Base-by-base conservation (phyloP, 1,139 yeast species). In the Magnusiomyces fungicola region DNA sequence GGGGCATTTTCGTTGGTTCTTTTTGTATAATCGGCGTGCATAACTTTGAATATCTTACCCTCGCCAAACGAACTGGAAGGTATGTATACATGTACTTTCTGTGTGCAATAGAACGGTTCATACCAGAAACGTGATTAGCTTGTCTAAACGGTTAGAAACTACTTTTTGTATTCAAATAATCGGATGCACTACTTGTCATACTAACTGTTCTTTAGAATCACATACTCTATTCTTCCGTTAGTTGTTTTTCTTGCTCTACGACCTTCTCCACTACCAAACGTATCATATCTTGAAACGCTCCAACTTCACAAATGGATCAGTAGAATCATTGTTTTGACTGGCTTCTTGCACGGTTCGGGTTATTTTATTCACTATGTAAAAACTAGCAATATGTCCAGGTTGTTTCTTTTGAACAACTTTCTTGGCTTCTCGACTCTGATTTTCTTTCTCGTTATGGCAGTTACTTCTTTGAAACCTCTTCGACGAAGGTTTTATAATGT, bases 221-320 rank as follows among this genome's bases (percentile, higher is more conserved):
- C 87, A 0, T 83, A 79, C 56, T 77, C 83, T 1, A 64, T 83
- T 51, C 67, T 85, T 23, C 94, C 95, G 0, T 67, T 87, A 32
- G 73, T 81, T 50, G 67, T 86, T 12, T 72, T 80, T 46, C 63
- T 88, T 16, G 77, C 81, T 0, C 59, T 84, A 32, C 69, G 86
- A 47, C 89, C 95, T 2, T 72, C 79, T 1, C 77, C 80, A 14
- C 61, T 79, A 46, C 77, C 80, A 1, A 64, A 72, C 19, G 76
- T 79, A 12, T 69, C 74, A 49, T 87, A 86, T 58, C 65, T 85
- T 51, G 71, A 76, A 39, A 64, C 80, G 14, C 59, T 87, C 5
- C 71, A 70, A 12, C 60, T 85, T 14, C 97, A 89, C 66, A 87
- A 86, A 63, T 87, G 96, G 96, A 64, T 84, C 0, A 81, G 94